Percentiles rank a stretch among this genome's conserved stretches.
phyloP scores from a whole-genome alignment of 2,329 filamentous ascomycete species.

The Aspergillus sojae region DNA sequence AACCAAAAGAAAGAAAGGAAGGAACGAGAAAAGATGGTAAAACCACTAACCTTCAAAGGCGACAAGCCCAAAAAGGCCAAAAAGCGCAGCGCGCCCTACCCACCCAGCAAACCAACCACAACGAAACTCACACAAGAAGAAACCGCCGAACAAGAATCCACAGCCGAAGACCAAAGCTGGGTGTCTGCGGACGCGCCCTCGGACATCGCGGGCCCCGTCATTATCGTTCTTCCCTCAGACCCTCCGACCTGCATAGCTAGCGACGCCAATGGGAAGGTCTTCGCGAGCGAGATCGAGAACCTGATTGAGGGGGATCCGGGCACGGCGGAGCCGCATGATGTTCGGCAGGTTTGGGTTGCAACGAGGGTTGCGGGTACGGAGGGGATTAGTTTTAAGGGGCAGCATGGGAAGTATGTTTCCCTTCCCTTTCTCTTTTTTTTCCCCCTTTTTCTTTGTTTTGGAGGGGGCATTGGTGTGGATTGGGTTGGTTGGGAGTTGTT shows the following conservation, averaged over 20 bases:
- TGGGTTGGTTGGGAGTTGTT: background rate
- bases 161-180: constrained; percentile 79
- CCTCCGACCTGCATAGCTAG: constrained; percentile 76
- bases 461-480: background rate
- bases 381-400: constrained; percentile 80
- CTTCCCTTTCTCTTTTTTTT: constrained; percentile 68
- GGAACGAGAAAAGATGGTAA: background rate
- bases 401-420: constrained; percentile 89
- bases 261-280: constrained; percentile 85
- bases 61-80: constrained; percentile 95
- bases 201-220: constrained; percentile 79
- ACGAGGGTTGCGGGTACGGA: constrained; percentile 69
- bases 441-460: constrained; percentile 1
- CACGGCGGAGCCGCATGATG: constrained; percentile 94
- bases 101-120: constrained; percentile 26
- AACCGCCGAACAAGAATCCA: constrained; percentile 20
- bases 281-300: constrained; percentile 80
- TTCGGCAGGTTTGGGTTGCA: constrained; percentile 92
- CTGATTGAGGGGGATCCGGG: constrained; percentile 78
- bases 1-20: constrained; percentile 1
- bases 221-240: constrained; percentile 78
- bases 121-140: background rate
- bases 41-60: constrained; percentile 85
- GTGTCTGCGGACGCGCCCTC: constrained; percentile 74
- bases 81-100: constrained; percentile 58